Base-by-base conservation (phyloP, 106 monocot genomes). In the Allium cepa region DNA sequence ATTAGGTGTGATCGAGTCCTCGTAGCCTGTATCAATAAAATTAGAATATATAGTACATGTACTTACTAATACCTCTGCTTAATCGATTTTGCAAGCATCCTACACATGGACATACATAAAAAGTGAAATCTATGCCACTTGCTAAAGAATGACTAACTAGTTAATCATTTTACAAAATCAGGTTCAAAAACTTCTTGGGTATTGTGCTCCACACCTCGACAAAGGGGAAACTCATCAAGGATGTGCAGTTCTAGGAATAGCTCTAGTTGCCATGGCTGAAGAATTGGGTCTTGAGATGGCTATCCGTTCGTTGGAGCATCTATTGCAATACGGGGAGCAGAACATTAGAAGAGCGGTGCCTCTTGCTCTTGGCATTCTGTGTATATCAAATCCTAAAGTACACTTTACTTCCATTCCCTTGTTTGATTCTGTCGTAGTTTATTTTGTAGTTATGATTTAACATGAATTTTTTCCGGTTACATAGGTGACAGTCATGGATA, bases 351-450 rank as follows among this genome's bases (percentile, higher is more conserved):
- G 92, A 51, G 97, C 79, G 6, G 97, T 99, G 53, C 97, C 97
- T 77, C 79, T 93, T 36, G 86, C 97, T 66, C 90, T 99, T 62
- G 97, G 90, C 36, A 80, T 99, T 22, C 79, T 99, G 3, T 93
- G 97, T 75, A 99, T 99, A 71, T 93, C 97, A 28, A 99, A 99
- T 73, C 97, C 97, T 2, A 97, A 97, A 81, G 95, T 88, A 78
- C 16, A 28, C 49, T 14, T 22, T 6, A 22, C 11, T 49, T 11
- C 15, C 12, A 8, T 48, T 11, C 53, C 36, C 36, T 36, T 36
- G 4, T 36, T 36, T 36, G 36, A 2, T 36, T 36, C 36, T 36
- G 3, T 36, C 36, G 3, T 36, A 36, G 5, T 36, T 36, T 36
- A 36, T 36, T 36, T 36, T 36, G 36, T 5, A 4, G 36, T 36